Percentiles rank a stretch among this genome's conserved stretches.
phyloP scores from a whole-genome alignment of 2,329 filamentous ascomycete species.

The Colletotrichum sp. region DNA sequence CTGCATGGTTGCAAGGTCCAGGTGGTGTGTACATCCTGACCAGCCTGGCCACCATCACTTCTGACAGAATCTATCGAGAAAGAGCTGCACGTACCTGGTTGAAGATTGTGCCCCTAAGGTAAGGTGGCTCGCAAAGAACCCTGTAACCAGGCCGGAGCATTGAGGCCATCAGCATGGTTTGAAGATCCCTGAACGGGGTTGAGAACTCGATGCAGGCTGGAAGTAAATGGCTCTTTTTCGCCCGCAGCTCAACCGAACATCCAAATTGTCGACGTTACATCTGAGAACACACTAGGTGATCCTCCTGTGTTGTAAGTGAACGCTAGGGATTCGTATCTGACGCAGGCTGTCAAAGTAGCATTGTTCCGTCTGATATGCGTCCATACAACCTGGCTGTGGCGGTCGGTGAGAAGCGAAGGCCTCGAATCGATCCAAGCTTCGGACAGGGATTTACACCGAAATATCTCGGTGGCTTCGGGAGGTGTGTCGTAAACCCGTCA shows the following conservation, averaged over 20 bases:
- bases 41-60: conserved; percentile 9
- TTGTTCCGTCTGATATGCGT: conserved; percentile 5
- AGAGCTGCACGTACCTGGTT: conserved; percentile 11
- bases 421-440: neutral
- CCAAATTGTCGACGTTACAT: neutral
- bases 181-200: neutral
- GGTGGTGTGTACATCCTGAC: conserved; percentile 13
- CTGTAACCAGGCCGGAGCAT: neutral
- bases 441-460: conserved; percentile 11
- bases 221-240: neutral
- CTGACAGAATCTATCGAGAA: conserved; percentile 10
- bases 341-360: conserved; percentile 7
- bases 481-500: neutral
- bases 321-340: neutral
- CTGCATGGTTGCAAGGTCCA: neutral
- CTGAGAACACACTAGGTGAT: neutral
- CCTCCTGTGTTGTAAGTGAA: neutral
- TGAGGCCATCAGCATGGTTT: neutral
- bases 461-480: conserved; percentile 2
- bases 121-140: neutral
- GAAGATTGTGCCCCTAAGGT: conserved; percentile 12
- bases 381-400: neutral
- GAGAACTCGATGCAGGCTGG: neutral
- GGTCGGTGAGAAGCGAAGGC: conserved; percentile 1
- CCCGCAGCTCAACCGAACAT: neutral